Evolutionary conservation across 2,329 filamentous ascomycete species (phyloP).

Genomic region (Fusarium sp.): DNA sequence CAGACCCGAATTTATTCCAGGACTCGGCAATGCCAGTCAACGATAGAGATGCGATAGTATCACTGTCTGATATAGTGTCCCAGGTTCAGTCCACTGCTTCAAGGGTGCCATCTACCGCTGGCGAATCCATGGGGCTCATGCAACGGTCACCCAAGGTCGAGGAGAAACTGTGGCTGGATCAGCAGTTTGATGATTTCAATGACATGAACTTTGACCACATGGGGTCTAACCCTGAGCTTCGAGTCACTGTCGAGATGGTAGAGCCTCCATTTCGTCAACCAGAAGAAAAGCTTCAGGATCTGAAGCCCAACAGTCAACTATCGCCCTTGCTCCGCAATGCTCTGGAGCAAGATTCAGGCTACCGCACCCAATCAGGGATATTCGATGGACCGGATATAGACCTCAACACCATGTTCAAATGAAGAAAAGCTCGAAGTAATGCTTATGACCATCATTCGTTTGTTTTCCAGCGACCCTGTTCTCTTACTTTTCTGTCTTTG

Average conservation of each 20-base stretch:
- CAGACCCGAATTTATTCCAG: neutral
- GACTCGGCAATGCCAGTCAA: neutral
- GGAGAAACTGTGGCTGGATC: neutral
- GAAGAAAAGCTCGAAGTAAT: neutral
- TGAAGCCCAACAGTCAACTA: neutral
- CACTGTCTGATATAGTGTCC: neutral
- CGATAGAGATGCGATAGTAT: slow-evolving; percentile 1
- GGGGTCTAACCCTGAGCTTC: slow-evolving; percentile 15
- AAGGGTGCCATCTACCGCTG: slow-evolving; percentile 22
- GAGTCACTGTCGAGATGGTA: neutral
- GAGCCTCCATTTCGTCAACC: neutral
- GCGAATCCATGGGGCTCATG: slow-evolving; percentile 10
- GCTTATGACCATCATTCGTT: neutral
- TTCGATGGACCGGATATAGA: slow-evolving; percentile 2
- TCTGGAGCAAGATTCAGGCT: slow-evolving; percentile 23
- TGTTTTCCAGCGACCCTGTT: neutral
- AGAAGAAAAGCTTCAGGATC: neutral
- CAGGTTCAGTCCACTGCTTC: slow-evolving; percentile 23
- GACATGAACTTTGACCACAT: slow-evolving; percentile 7
- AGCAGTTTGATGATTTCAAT: neutral
- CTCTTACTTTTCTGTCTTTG: neutral
- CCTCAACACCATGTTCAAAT: slow-evolving; percentile 8
- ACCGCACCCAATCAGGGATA: neutral
- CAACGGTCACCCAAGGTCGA: slow-evolving; percentile 12
- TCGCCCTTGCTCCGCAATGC: neutral